Conservation (phyloP, 306 rosid genomes). For the Parietaria judaica region DNA sequence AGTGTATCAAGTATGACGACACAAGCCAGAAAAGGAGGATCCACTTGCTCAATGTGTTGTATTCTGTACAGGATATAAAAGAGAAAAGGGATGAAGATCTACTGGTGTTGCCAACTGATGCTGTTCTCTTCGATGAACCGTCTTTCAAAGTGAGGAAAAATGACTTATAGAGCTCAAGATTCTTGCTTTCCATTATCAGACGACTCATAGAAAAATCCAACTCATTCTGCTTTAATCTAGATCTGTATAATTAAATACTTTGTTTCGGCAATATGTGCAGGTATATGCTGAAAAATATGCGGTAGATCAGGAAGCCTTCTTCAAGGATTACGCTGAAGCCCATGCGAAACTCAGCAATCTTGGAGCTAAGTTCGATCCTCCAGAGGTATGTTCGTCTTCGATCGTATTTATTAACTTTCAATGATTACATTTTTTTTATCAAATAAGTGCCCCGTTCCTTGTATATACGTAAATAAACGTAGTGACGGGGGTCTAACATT, state of each 20-base stretch:
- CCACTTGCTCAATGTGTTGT: slow-evolving; percentile 25
- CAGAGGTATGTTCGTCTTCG: slow-evolving; percentile 57
- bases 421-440: not conserved
- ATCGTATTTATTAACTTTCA: not conserved
- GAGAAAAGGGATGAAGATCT: slow-evolving; percentile 81
- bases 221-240: not conserved
- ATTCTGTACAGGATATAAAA: slow-evolving; percentile 67
- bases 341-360: slow-evolving; percentile 93
- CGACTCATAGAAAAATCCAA: not conserved
- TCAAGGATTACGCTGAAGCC: slow-evolving; percentile 97
- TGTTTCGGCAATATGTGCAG: slow-evolving; percentile 21
- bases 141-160: slow-evolving; percentile 61
- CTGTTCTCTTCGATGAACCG: slow-evolving; percentile 84
- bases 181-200: not conserved
- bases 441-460: too few species aligned
- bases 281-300: slow-evolving; percentile 88
- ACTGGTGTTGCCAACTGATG: slow-evolving; percentile 93
- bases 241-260: slow-evolving; percentile 9
- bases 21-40: not conserved
- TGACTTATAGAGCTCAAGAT: not conserved
- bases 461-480: too few species aligned
- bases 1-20: not conserved
- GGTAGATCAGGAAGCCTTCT: slow-evolving; percentile 79
- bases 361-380: slow-evolving; percentile 94
- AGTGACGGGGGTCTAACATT: too few species aligned